Conservation (phyloP, 2,329 filamentous ascomycete species). For the Nemania abortiva region DNA sequence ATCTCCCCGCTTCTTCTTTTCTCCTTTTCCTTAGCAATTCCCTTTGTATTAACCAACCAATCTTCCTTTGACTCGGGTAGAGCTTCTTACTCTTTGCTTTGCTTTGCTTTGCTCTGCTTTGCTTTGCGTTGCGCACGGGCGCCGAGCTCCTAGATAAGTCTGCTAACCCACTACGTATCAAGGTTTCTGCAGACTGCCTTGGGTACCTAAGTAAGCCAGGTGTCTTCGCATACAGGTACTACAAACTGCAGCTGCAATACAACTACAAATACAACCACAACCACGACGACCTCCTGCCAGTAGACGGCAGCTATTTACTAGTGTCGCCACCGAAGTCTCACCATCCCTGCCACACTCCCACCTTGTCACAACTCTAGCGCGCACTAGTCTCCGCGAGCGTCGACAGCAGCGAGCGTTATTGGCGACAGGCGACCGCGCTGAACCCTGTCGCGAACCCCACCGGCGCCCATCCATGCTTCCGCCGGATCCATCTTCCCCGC, state of each 20-base stretch:
- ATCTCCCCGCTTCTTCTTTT: too few relatives aligned
- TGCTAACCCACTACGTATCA: too few relatives aligned
- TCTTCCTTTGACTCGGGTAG: neutral
- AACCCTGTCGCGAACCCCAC: slow-evolving; percentile 29
- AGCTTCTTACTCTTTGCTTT: slow-evolving; percentile 16
- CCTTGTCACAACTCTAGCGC: slow-evolving; percentile 33
- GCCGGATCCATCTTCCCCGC: slow-evolving; percentile 40
- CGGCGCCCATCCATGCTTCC: slow-evolving; percentile 34
- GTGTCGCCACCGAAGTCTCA: slow-evolving; percentile 30
- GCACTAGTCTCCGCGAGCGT: slow-evolving; percentile 15
- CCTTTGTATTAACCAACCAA: neutral
- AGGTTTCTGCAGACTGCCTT: too few relatives aligned
- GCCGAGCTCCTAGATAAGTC: too few relatives aligned
- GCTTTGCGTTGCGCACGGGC: slow-evolving; percentile 11
- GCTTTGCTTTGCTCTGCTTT: too few relatives aligned
- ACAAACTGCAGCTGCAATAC: neutral
- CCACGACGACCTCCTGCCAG: too few relatives aligned
- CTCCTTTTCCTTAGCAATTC: neutral
- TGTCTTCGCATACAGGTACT: neutral
- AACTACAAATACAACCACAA: neutral
- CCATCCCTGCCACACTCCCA: slow-evolving; percentile 32
- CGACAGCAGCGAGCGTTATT: slow-evolving; percentile 21
- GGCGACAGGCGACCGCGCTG: slow-evolving; percentile 30
- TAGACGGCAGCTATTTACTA: slow-evolving; percentile 29
- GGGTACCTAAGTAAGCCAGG: too few relatives aligned